Base-by-base conservation (phyloP, 306 rosid genomes). In the Vicia faba region DNA sequence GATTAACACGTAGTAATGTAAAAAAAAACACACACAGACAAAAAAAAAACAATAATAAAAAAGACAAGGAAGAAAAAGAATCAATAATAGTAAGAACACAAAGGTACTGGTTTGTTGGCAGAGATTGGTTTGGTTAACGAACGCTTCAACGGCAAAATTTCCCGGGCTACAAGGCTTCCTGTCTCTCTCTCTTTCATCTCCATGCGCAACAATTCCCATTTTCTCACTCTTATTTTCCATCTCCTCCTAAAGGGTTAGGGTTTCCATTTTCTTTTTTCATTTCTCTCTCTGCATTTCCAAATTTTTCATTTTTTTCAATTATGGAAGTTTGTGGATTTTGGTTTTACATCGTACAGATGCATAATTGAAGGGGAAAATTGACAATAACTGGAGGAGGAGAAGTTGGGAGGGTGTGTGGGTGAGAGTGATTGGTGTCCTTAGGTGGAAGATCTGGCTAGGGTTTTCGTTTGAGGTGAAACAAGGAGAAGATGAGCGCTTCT, bases 131-230 rank as follows among this genome's bases (percentile, higher is more conserved):
- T 74, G 75, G 82, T 70, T 72, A 83, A 89, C 83, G 98, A 93
- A 88, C 95, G 98, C 80, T 89, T 93, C 97, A 88, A 86, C 86
- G 81, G 98, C 96, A 85, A 81, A 73, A 77, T 80, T 93, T 88
- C 72, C 79, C 87, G 98, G 96, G 91, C 84, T 75, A 39, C 61
- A 77, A 64, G 38, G 31, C 4, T 60, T 77, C 43, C 31, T 64
- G 50, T 72, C 58, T 79, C 73, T 61, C 33, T 80, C 78, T 74
- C 81, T 81, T 26, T 78, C 74, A 66, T 71, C 79, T 78, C 73
- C 68, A 75, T 79, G 66, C 55, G 7, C 75, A 5, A 13, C 77
- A 65, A 71, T 54, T 41, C 25, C 57, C 72, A 55, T 56, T 70
- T 36, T 66, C 46, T 57, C 64, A 49, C 70, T 76, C 71, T 33